Evolutionary conservation across 2,329 filamentous ascomycete genomes (phyloP).

Genomic region (Lasiodiplodia gonubiensis): DNA sequence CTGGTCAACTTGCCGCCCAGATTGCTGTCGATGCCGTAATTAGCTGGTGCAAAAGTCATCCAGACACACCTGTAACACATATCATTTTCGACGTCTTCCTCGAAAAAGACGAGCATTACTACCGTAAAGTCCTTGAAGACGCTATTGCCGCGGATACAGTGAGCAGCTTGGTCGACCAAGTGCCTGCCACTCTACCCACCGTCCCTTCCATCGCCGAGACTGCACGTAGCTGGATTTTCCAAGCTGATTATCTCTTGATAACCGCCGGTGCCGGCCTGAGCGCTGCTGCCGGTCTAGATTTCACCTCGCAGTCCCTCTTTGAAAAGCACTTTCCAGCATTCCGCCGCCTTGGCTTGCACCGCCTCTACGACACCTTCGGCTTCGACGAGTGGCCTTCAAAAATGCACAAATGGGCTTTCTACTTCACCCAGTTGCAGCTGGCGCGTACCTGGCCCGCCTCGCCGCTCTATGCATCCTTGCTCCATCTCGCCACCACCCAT

Average conservation of each 20-base stretch:
- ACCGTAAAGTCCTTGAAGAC: conserved; percentile 30
- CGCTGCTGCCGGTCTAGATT: conserved; percentile 44
- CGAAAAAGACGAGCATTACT: conserved; percentile 36
- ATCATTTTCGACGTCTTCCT: conserved; percentile 45
- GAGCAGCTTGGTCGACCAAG: background rate
- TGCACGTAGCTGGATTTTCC: conserved; percentile 35
- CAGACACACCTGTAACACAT: conserved; percentile 38
- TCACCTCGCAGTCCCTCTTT: conserved; percentile 42
- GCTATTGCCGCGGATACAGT: conserved; percentile 1
- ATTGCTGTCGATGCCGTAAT: conserved; percentile 39
- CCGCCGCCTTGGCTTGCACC: conserved; percentile 36
- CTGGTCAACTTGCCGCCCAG: conserved; percentile 36
- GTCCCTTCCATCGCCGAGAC: background rate
- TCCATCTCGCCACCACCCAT: conserved; percentile 30
- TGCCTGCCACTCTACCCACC: background rate
- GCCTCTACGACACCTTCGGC: conserved; percentile 45
- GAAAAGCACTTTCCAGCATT: conserved; percentile 40
- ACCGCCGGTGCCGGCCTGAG: conserved; percentile 45
- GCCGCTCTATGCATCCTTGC: conserved; percentile 32
- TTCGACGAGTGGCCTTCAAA: conserved; percentile 39
- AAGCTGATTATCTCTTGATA: conserved; percentile 38
- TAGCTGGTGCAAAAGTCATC: conserved; percentile 38
- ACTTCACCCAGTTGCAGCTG: conserved; percentile 41
- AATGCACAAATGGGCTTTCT: conserved; percentile 43
- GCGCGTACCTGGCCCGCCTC: conserved; percentile 38